Evolutionary conservation across 2,329 filamentous ascomycete species (phyloP).

Genomic region (Magnaporthales sp.): DNA sequence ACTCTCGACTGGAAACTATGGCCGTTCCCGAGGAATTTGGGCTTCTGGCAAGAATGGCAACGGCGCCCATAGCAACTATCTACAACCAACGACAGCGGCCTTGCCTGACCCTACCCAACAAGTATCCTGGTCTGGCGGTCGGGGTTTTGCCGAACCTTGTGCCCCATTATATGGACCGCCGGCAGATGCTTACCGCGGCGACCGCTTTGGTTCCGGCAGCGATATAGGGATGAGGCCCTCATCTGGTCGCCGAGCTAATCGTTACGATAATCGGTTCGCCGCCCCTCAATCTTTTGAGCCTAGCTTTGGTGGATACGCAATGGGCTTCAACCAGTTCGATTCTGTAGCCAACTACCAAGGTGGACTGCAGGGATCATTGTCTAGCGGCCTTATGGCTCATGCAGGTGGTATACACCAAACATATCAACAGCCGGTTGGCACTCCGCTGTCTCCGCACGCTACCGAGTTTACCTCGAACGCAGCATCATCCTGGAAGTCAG

Average conservation of each 20-base stretch:
- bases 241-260: slow-evolving; percentile 33
- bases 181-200: slow-evolving; percentile 32
- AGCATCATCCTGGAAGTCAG: slow-evolving; percentile 42
- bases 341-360: slow-evolving; percentile 13
- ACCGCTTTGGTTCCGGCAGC: slow-evolving; percentile 38
- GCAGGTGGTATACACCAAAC: slow-evolving; percentile 33
- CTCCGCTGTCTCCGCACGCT: slow-evolving; percentile 63
- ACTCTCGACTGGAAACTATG: slow-evolving; percentile 40
- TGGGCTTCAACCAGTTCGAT: slow-evolving; percentile 21
- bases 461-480: slow-evolving; percentile 59
- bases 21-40: slow-evolving; percentile 49
- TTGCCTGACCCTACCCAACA: slow-evolving; percentile 25
- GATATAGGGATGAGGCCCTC: slow-evolving; percentile 36
- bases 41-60: slow-evolving; percentile 34
- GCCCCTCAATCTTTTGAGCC: slow-evolving; percentile 20
- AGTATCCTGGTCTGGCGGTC: slow-evolving; percentile 39
- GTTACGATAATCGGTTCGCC: slow-evolving; percentile 33
- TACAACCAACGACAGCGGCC: slow-evolving; percentile 17
- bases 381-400: slow-evolving; percentile 20
- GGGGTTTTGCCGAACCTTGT: slow-evolving; percentile 30
- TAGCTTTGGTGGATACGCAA: slow-evolving; percentile 27
- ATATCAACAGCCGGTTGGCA: slow-evolving; percentile 51
- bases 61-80: slow-evolving; percentile 16
- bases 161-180: slow-evolving; percentile 21
- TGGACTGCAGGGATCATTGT: slow-evolving; percentile 19